Evolutionary conservation across 805 yeast genomes (phyloP), one percentile per base, ranked within the genome.

Genomic region (Debaryomyces tyrocola): DNA sequence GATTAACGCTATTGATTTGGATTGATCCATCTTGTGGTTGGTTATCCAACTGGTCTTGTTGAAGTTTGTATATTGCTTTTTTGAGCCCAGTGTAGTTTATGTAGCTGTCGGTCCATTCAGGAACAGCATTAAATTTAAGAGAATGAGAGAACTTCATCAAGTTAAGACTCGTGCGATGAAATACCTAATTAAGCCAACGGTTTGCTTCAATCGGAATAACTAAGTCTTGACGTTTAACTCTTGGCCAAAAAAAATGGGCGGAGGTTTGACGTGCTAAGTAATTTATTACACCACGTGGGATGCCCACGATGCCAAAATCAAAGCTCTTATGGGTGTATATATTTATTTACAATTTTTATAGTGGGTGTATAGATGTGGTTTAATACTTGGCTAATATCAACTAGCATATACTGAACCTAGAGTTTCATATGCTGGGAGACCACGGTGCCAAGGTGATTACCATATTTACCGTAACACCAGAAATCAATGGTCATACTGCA

Each of bases 1-100:
- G 49, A 48, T 58, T 57, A 14, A 52, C 50, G 12, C 45, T 47
- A 5, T 55, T 51, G 24, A 58, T 50, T 12, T 51, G 44, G 33
- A 52, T 50, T 11, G 54, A 48, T 8, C 65, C 65, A 33, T 64
- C 67, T 37, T 53, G 53, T n/a, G 68, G 64, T 21, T 49, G 57
- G 33, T 40, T 50, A 34, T 54, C 55, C 18, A 66, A 46, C 49
- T 69, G 74, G 31, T 62, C 63, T 46, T 68, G 67, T 47, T 82
- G 85, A 33, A 84, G 68, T 50, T 73, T 66, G 57, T 84, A 83
- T 31, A 83, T 77, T 27, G 73, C 57, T 55, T 82, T 80, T 57
- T 84, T 84, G 52, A 84, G 63, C 9, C 74, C 73, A 6, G 76
- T 68, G 51, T 77, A 76, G 46, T 73, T 67, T 49, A 77, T 55